Evolutionary conservation across 148 eudicot species (phyloP).

Genomic region (Silene latifolia): DNA sequence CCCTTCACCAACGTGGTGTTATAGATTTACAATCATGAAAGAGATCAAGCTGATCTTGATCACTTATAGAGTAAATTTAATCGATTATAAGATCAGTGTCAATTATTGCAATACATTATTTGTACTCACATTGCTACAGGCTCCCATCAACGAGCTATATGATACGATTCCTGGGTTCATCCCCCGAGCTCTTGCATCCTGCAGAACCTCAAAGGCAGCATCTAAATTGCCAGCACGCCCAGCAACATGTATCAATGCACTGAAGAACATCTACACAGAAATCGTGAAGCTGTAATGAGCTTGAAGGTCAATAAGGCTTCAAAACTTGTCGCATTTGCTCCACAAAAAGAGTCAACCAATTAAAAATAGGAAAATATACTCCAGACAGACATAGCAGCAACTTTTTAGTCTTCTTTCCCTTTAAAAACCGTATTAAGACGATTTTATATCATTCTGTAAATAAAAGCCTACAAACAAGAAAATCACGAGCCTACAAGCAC

Average conservation of each 20-base stretch:
- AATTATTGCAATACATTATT: neutral
- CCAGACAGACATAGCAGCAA: neutral
- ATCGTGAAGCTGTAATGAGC: conserved; percentile 16
- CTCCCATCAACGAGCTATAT: conserved; percentile 98
- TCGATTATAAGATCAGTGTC: neutral
- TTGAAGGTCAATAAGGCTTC: neutral
- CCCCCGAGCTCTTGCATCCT: conserved; percentile 59
- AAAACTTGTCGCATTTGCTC: conserved; percentile 1
- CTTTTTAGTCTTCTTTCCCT: neutral
- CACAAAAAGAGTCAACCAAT: neutral
- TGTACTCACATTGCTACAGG: conserved; percentile 80
- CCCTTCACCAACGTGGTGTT: neutral
- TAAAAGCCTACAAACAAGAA: too few relatives aligned
- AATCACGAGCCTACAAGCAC: too few relatives aligned
- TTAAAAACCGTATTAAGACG: neutral
- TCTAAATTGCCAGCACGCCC: conserved; percentile 90
- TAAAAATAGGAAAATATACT: neutral
- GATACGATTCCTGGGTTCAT: conserved; percentile 63
- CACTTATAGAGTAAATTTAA: neutral
- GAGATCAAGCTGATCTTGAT: neutral
- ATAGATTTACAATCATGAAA: neutral
- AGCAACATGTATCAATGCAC: conserved; percentile 92
- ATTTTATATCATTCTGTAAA: too few relatives aligned
- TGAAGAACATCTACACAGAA: conserved; percentile 75
- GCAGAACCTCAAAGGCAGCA: conserved; percentile 75